A percentile compares a stretch with the other conserved stretches of the same genome.
Evolutionary conservation across 225 moss, liverwort and hornwort genomes (phyloP).

Genomic region (Rhytidiadelphus loreus): DNA sequence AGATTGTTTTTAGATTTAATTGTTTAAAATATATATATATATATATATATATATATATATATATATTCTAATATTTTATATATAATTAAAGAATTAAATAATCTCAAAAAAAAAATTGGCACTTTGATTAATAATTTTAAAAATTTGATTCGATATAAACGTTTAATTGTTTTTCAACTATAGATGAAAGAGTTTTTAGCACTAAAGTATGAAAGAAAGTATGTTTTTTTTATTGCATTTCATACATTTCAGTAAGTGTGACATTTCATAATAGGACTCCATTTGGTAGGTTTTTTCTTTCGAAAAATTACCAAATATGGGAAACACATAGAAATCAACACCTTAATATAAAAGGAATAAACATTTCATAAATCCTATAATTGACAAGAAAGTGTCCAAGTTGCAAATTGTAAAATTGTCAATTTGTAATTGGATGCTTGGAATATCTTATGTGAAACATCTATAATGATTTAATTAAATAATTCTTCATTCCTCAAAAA

Average conservation of each 20-base stretch:
- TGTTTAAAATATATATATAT: no score
- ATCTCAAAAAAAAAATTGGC: no score
- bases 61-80: no score
- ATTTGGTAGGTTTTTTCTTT: neutral
- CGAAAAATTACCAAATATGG: neutral
- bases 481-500: neutral
- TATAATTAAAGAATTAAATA: no score
- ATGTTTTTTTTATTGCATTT: neutral
- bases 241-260: neutral
- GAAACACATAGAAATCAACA: neutral
- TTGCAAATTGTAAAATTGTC: neutral
- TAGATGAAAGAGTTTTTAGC: neutral
- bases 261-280: neutral
- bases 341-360: neutral
- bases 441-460: accelerated
- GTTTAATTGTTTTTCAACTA: neutral
- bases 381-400: neutral
- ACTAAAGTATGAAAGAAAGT: neutral
- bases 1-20: neutral
- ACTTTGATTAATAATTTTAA: no score
- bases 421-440: neutral
- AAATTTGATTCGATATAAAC: neutral
- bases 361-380: neutral
- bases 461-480: neutral
- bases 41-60: no score